Percentiles rank a stretch among this genome's conserved stretches.
Conservation (phyloP, 2,329 filamentous ascomycete species). For the Periglandula ipomoeae region DNA sequence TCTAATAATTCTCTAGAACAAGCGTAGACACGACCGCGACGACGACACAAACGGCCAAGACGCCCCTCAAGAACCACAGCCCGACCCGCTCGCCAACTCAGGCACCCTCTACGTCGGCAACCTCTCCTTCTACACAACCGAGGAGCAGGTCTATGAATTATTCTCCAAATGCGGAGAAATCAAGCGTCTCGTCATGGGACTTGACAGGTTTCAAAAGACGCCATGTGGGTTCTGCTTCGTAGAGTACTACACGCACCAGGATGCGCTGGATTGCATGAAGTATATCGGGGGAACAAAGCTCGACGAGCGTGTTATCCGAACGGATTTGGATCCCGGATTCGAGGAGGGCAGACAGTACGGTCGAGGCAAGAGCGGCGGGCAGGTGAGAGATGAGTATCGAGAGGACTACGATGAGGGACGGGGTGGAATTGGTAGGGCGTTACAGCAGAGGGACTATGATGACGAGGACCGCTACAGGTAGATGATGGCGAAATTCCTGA, state of each 20-base stretch:
- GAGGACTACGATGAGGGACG: slow-evolving; percentile 94
- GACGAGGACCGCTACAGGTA: slow-evolving; percentile 22
- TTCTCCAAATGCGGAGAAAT: slow-evolving; percentile 97
- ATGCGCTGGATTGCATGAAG: slow-evolving; percentile 96
- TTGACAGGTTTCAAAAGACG: slow-evolving; percentile 94
- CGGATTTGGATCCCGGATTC: slow-evolving; percentile 92
- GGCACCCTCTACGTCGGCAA: slow-evolving; percentile 98
- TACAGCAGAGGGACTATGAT: slow-evolving; percentile 34
- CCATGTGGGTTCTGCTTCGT: slow-evolving; percentile 99
- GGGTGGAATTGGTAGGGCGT: slow-evolving; percentile 76
- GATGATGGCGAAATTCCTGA: background rate
- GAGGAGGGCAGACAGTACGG: slow-evolving; percentile 94
- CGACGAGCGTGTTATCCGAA: slow-evolving; percentile 92
- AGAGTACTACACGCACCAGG: slow-evolving; percentile 96
- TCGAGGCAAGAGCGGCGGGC: slow-evolving; percentile 87
- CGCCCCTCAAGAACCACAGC: slow-evolving; percentile 35
- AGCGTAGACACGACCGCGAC: slow-evolving; percentile 58
- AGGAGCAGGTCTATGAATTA: slow-evolving; percentile 96
- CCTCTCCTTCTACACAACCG: slow-evolving; percentile 96
- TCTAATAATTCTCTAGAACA: slow-evolving; percentile 44
- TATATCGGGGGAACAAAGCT: slow-evolving; percentile 97
- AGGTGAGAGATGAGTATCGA: slow-evolving; percentile 95
- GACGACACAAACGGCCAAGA: slow-evolving; percentile 32
- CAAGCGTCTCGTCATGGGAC: slow-evolving; percentile 94
- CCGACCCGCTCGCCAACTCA: slow-evolving; percentile 72